phyloP scores from a whole-genome alignment of 2,329 filamentous ascomycete species.

The Fusarium verticillioides region DNA sequence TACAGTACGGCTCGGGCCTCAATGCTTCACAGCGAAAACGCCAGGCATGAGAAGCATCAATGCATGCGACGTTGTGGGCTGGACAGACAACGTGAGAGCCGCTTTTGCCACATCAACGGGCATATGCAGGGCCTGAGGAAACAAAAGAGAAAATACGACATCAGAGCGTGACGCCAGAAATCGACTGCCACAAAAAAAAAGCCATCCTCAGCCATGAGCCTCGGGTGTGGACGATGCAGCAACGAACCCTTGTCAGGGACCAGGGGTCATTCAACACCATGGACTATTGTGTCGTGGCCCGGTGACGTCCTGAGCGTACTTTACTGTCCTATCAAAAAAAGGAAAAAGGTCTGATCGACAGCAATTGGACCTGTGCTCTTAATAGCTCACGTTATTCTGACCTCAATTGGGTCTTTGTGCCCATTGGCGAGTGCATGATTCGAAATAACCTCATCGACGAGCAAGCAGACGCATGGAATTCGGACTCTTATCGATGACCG shows the following conservation, averaged over 20 bases:
- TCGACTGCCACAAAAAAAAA: slow-evolving; percentile 16
- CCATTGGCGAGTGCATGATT: background rate
- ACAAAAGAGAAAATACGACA: slow-evolving; percentile 38
- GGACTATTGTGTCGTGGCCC: background rate
- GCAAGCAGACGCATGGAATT: background rate
- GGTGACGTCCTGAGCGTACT: slow-evolving; percentile 1
- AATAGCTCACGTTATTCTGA: slow-evolving; percentile 2
- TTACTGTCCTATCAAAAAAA: slow-evolving; percentile 11
- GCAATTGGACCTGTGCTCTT: slow-evolving; percentile 4
- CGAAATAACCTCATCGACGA: background rate
- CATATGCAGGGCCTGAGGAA: slow-evolving; percentile 41
- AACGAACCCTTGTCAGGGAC: slow-evolving; percentile 32
- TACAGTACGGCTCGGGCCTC: slow-evolving; percentile 6
- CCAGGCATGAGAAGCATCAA: background rate
- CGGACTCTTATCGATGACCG: background rate
- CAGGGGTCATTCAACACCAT: slow-evolving; percentile 42
- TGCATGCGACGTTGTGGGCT: slow-evolving; percentile 37
- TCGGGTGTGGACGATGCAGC: slow-evolving; percentile 12
- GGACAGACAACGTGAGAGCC: slow-evolving; percentile 32
- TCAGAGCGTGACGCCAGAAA: slow-evolving; percentile 12
- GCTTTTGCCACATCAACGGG: slow-evolving; percentile 44
- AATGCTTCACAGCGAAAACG: slow-evolving; percentile 3
- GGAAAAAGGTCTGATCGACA: background rate
- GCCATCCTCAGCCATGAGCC: slow-evolving; percentile 14
- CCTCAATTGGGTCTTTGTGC: background rate